A percentile compares a stretch with the other conserved stretches of the same genome.
phyloP scores from a whole-genome alignment of 495 filamentous ascomycete species.

The Cercophora samala region DNA sequence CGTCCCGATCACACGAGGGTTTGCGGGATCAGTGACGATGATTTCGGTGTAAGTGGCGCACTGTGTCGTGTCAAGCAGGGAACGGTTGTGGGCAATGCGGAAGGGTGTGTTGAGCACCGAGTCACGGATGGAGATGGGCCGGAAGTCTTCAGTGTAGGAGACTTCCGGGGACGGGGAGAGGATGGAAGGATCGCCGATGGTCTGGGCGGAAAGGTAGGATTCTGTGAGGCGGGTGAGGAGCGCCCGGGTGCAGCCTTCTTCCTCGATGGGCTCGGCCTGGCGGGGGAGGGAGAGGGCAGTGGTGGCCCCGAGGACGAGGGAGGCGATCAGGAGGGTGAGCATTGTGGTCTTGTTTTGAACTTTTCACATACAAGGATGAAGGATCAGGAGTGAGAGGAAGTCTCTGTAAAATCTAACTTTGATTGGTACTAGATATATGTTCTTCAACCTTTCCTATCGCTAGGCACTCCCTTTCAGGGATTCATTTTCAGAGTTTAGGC shows the following conservation, averaged over 20 bases:
- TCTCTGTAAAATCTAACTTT: too few relatives aligned
- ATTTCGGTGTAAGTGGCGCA: slow-evolving; percentile 52
- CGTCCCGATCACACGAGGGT: slow-evolving; percentile 50
- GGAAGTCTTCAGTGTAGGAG: slow-evolving; percentile 42
- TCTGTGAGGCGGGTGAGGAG: slow-evolving; percentile 2
- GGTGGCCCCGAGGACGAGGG: background rate
- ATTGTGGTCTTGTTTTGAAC: background rate
- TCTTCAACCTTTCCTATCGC: background rate
- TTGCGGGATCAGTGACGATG: slow-evolving; percentile 39
- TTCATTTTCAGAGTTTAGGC: background rate
- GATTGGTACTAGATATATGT: background rate
- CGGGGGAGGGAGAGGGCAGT: background rate
- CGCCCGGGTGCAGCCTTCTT: slow-evolving; percentile 8
- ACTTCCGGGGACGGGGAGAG: background rate
- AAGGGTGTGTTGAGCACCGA: slow-evolving; percentile 44
- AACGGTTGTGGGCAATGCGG: slow-evolving; percentile 48
- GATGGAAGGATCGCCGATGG: background rate
- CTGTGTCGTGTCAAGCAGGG: slow-evolving; percentile 43
- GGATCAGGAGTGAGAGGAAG: too few relatives aligned
- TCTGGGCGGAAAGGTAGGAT: slow-evolving; percentile 8
- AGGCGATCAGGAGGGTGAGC: background rate
- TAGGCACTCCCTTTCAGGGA: too few relatives aligned
- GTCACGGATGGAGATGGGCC: slow-evolving; percentile 33
- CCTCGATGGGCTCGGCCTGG: background rate
- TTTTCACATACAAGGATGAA: background rate